phyloP scores from a whole-genome alignment of 345 rosid species.

The Salix arbutifolia region DNA sequence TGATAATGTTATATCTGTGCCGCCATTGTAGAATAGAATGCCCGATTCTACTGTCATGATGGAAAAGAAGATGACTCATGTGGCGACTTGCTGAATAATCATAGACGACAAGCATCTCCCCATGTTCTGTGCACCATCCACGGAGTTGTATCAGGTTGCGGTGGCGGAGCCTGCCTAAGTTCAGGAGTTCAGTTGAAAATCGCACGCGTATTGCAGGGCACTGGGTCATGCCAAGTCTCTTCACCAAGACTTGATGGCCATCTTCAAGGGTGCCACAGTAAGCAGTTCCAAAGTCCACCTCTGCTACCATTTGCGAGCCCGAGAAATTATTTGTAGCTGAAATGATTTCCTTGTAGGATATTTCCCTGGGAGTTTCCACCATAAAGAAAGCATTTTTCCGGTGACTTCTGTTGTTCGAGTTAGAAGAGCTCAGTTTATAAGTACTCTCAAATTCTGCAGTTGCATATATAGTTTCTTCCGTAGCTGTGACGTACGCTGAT shows the following conservation, averaged over 20 bases:
- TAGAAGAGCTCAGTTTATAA: constrained; percentile 20
- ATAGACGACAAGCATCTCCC: constrained; percentile 92
- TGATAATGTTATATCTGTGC: constrained; percentile 57
- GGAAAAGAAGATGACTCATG: constrained; percentile 75
- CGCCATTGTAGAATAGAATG: constrained; percentile 54
- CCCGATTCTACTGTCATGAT: constrained; percentile 33
- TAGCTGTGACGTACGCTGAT: constrained; percentile 56
- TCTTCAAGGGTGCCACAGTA: constrained; percentile 70
- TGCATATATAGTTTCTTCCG: constrained; percentile 59
- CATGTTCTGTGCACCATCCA: constrained; percentile 97
- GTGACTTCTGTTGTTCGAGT: constrained; percentile 29
- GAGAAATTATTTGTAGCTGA: constrained; percentile 82
- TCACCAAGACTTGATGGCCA: constrained; percentile 58
- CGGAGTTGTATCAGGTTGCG: constrained; percentile 84
- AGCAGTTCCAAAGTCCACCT: constrained; percentile 93
- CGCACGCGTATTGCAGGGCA: constrained; percentile 74
- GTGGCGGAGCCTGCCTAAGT: constrained; percentile 78
- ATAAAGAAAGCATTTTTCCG: constrained; percentile 36
- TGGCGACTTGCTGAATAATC: constrained; percentile 66
- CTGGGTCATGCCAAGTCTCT: constrained; percentile 90
- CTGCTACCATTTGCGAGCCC: constrained; percentile 68
- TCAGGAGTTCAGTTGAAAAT: constrained; percentile 73
- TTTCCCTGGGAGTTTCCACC: constrained; percentile 88
- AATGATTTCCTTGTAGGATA: constrained; percentile 69
- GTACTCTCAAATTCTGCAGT: constrained; percentile 54